These are phyloP conservation scores for Tetrapyrgos nigripes DNA, from an alignment of 1,284 basidiomycete species.

Conservation along the genomic window DNA sequence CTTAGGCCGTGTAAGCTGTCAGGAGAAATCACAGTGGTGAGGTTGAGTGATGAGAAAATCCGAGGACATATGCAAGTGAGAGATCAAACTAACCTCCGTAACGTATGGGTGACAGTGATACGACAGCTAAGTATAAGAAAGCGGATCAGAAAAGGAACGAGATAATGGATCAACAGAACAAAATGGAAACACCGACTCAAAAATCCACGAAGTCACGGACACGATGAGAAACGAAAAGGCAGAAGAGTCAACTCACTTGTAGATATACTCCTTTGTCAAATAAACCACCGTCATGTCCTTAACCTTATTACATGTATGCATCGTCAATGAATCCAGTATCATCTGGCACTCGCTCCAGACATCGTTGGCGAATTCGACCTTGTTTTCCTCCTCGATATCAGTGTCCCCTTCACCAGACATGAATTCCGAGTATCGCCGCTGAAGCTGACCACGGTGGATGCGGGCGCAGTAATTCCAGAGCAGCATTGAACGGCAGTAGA, in stretches of 20 bases:
- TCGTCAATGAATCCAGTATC: conserved; percentile 68
- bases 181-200: conserved; percentile 7
- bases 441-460: conserved; percentile 28
- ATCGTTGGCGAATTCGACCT: conserved; percentile 62
- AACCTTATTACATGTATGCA: conserved; percentile 72
- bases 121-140: conserved; percentile 59
- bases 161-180: no score
- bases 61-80: conserved; percentile 26
- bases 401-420: conserved; percentile 50
- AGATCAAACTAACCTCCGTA: conserved; percentile 62
- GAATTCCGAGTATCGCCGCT: conserved; percentile 35
- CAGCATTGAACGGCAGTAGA: conserved; percentile 80
- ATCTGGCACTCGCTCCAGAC: conserved; percentile 66
- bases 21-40: not conserved
- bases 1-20: conserved; percentile 54
- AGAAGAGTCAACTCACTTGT: conserved; percentile 60
- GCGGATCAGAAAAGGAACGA: not conserved
- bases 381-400: no score
- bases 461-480: conserved; percentile 73
- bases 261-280: conserved; percentile 72
- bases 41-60: conserved; percentile 18
- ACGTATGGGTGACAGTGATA: conserved; percentile 67
- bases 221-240: no score
- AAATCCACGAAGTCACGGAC: conserved; percentile 20
- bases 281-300: conserved; percentile 70